These are phyloP conservation scores for Agaricales sp. DNA, from an alignment of 1,284 basidiomycete species.

Conservation along the genomic window DNA sequence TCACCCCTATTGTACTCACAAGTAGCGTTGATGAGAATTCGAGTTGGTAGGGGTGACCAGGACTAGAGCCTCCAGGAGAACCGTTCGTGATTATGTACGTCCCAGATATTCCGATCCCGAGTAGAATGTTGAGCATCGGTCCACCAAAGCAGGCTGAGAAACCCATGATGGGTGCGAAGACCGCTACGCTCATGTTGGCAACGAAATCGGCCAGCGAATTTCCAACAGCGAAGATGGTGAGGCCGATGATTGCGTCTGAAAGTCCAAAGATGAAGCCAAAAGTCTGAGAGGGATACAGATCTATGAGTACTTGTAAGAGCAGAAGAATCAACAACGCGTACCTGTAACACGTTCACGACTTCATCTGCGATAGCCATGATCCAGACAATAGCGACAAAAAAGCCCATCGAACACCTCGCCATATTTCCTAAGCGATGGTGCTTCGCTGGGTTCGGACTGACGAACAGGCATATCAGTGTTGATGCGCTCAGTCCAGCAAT, in stretches of 20 bases:
- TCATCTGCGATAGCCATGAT: constrained; percentile 95
- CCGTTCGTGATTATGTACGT: constrained; percentile 60
- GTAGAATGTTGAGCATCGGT: constrained; percentile 94
- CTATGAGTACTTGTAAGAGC: constrained; percentile 3
- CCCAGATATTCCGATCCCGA: constrained; percentile 79
- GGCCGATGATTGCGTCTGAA: constrained; percentile 93
- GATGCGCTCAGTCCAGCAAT: constrained; percentile 46
- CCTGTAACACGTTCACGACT: constrained; percentile 81
- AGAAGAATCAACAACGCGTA: constrained; percentile 17
- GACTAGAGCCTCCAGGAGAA: constrained; percentile 11
- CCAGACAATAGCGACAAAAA: constrained; percentile 85
- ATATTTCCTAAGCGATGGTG: constrained; percentile 53
- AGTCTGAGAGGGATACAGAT: constrained; percentile 37
- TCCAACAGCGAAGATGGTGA: constrained; percentile 94
- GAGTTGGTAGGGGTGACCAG: background rate
- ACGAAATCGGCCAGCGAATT: constrained; percentile 96
- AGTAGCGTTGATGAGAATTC: background rate
- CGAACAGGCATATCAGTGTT: constrained; percentile 42
- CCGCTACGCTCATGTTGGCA: constrained; percentile 90
- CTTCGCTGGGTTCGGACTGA: constrained; percentile 44
- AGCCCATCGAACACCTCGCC: constrained; percentile 82
- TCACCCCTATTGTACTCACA: background rate
- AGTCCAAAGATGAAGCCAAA: constrained; percentile 91
- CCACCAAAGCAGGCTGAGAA: constrained; percentile 92
- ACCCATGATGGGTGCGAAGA: constrained; percentile 81